These are phyloP conservation scores for Fusarium succisae DNA, from an alignment of 2,329 filamentous ascomycete species.

Conservation along the genomic window DNA sequence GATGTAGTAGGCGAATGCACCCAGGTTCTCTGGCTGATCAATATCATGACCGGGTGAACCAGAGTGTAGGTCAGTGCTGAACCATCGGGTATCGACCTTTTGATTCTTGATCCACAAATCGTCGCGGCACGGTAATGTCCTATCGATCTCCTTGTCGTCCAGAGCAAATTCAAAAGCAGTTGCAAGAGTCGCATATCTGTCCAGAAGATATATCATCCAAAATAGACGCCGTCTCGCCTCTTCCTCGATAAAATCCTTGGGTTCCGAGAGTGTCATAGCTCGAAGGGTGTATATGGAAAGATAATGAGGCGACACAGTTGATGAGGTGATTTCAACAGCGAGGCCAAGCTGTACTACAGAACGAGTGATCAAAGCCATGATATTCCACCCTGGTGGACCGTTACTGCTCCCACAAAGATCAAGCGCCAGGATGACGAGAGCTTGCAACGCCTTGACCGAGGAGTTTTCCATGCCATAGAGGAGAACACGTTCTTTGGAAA, in stretches of 20 bases:
- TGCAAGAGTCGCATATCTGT: constrained; percentile 88
- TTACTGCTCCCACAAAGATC: constrained; percentile 89
- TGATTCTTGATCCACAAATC: constrained; percentile 87
- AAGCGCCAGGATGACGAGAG: constrained; percentile 84
- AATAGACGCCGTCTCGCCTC: constrained; percentile 86
- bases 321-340: constrained; percentile 82
- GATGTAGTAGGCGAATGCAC: constrained; percentile 89
- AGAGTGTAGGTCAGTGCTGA: constrained; percentile 62
- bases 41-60: constrained; percentile 67
- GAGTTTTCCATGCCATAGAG: constrained; percentile 90
- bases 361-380: constrained; percentile 87
- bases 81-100: constrained; percentile 86
- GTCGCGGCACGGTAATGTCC: constrained; percentile 85
- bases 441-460: constrained; percentile 87
- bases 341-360: constrained; percentile 89
- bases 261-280: constrained; percentile 84
- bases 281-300: constrained; percentile 89
- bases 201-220: constrained; percentile 93
- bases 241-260: constrained; percentile 88
- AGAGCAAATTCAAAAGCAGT: constrained; percentile 93
- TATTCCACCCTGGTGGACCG: constrained; percentile 90
- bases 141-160: constrained; percentile 89
- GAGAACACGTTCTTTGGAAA: constrained; percentile 86
- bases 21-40: constrained; percentile 81
- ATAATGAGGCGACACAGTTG: constrained; percentile 79